These are phyloP conservation scores for Andrographis paniculata DNA, from an alignment of 305 asterid genomes.

Conservation along the genomic window DNA sequence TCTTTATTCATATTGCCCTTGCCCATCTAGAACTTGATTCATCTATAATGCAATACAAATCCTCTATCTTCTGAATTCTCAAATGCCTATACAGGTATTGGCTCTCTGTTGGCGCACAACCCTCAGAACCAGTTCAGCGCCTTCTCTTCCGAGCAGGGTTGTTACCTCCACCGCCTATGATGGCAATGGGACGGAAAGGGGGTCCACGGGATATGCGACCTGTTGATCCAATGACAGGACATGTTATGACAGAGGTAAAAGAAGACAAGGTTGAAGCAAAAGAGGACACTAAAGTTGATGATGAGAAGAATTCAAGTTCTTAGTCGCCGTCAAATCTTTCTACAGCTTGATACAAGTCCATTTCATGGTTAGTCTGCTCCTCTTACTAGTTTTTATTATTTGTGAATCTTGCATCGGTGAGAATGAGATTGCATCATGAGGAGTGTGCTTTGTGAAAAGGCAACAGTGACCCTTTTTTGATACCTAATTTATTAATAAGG, in stretches of 20 bases:
- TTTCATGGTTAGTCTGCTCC: neutral
- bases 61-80: slow-evolving; percentile 9
- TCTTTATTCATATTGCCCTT: no score
- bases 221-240: slow-evolving; percentile 76
- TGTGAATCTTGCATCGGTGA: slow-evolving; percentile 4
- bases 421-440: neutral
- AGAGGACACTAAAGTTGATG: slow-evolving; percentile 24
- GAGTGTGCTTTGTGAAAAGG: no score
- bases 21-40: no score
- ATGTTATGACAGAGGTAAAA: slow-evolving; percentile 30
- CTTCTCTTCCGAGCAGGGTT: slow-evolving; percentile 68
- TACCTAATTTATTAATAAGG: no score
- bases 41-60: no score
- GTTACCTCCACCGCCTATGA: slow-evolving; percentile 79
- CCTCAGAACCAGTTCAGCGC: slow-evolving; percentile 76
- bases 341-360: slow-evolving; percentile 3
- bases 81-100: slow-evolving; percentile 50
- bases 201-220: slow-evolving; percentile 79
- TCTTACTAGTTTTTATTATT: slow-evolving; percentile 7
- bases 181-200: slow-evolving; percentile 81
- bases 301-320: slow-evolving; percentile 17
- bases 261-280: slow-evolving; percentile 11
- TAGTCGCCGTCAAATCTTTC: slow-evolving; percentile 5
- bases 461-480: no score
- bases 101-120: slow-evolving; percentile 89